Evolutionary conservation across 257 asterid species (phyloP).

Genomic region (Solanum sparsipilum): DNA sequence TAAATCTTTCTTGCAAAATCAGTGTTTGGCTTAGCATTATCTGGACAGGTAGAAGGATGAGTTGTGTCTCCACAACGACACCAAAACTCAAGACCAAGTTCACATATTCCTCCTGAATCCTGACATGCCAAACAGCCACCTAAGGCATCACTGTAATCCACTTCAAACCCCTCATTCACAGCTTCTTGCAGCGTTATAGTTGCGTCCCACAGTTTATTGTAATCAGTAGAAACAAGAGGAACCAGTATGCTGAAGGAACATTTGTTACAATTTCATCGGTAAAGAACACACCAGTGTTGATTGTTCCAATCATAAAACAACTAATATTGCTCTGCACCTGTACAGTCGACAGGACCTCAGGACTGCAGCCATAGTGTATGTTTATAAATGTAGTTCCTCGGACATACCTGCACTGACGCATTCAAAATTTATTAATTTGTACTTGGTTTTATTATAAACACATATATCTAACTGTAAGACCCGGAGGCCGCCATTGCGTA

Average conservation of each 20-base stretch:
- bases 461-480: background rate
- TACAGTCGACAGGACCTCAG: background rate
- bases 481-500: background rate
- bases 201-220: background rate
- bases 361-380: slow-evolving; percentile 1
- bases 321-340: background rate
- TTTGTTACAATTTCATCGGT: background rate
- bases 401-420: background rate
- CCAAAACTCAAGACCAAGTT: no score
- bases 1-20: background rate
- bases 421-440: background rate
- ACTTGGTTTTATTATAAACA: background rate
- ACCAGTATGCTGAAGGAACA: background rate
- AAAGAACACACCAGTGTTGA: background rate
- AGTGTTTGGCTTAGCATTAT: background rate
- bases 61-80: no score
- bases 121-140: no score
- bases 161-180: slow-evolving; percentile 4
- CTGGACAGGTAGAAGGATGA: no score
- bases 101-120: no score
- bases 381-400: background rate
- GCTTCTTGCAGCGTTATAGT: background rate
- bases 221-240: slow-evolving; percentile 1
- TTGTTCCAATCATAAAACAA: background rate
- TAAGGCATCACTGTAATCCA: slow-evolving; percentile 1